Conservation (phyloP, 1,284 basidiomycete genomes). For the Psilocybe mexicana region DNA sequence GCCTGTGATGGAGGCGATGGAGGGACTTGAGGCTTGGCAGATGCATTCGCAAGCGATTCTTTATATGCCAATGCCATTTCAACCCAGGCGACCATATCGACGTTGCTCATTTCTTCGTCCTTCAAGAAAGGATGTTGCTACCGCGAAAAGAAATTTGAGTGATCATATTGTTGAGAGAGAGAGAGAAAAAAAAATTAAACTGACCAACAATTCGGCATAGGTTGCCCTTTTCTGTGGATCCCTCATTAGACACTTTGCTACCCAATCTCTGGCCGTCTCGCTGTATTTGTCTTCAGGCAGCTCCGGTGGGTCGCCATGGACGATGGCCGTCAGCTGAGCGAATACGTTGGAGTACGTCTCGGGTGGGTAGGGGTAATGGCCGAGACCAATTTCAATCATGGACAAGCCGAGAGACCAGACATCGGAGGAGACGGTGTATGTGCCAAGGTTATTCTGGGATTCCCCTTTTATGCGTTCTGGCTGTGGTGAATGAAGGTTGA, state of each 20-base stretch:
- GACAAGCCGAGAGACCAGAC: slow-evolving; percentile 98
- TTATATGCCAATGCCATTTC: slow-evolving; percentile 49
- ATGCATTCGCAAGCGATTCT: slow-evolving; percentile 10
- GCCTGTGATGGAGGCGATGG: no score
- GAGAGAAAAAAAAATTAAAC: slow-evolving; percentile 22
- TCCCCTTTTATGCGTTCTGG: slow-evolving; percentile 97
- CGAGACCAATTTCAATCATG: slow-evolving; percentile 91
- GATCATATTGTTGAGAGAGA: background rate
- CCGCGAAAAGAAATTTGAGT: background rate
- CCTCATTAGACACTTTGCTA: slow-evolving; percentile 71
- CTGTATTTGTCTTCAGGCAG: slow-evolving; percentile 60
- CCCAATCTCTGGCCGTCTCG: slow-evolving; percentile 58
- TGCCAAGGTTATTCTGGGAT: slow-evolving; percentile 81
- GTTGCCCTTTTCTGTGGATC: slow-evolving; percentile 78
- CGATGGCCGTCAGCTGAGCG: slow-evolving; percentile 92
- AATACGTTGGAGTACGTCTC: slow-evolving; percentile 98
- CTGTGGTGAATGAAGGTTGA: slow-evolving; percentile 35
- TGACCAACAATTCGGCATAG: slow-evolving; percentile 80
- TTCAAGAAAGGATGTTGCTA: slow-evolving; percentile 45
- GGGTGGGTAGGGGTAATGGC: slow-evolving; percentile 97
- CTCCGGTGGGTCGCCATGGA: slow-evolving; percentile 89
- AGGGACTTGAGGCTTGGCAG: slow-evolving; percentile 9
- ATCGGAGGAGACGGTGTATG: slow-evolving; percentile 96
- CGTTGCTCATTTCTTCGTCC: slow-evolving; percentile 63
- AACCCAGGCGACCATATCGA: slow-evolving; percentile 88